Base-by-base conservation (phyloP, 1,284 basidiomycete genomes). In the Fomitopsis palustris region DNA sequence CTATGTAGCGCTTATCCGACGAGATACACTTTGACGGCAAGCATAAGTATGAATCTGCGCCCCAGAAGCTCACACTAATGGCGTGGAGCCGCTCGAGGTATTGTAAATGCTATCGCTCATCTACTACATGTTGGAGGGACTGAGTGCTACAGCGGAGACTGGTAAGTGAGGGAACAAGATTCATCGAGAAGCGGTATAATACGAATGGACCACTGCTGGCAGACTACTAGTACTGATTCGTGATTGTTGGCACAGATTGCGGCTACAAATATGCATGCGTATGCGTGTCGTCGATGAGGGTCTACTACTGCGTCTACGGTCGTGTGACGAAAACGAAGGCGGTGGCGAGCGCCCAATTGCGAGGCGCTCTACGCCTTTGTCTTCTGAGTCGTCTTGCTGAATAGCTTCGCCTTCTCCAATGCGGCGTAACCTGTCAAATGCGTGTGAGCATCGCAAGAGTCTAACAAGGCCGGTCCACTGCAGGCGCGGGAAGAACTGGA, bases 401-500 rank as follows among this genome's bases (percentile, higher is more conserved):
- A 92, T 66, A 96, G 80, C 75, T 93, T 93, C 53, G 95, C 94
- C 78, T 95, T 95, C 75, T 95, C 94, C 68, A 96, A 89, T 55
- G 93, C 84, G 41, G 81, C 81, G 65, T 81, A 76, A 81, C 87
- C 87, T 88, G 65, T 58, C 45, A 39, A 73, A 62, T 21, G 33
- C 25, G 25, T 47, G 45, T 47, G 25, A 47, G 25, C 10, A 23
- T 17, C 45, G 25, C 17, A 47, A 29, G n/a, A n/a, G 17, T 17
- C 7, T n/a, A 47, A 47, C 45, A 14, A 29, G 21, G 6, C 25
- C 25, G 14, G 12, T 14, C 8, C 45, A 12, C 23, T 16, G 45
- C 45, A 17, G 25, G 17, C 64, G 43, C 5, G 31, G 16, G n/a
- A 27, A 19, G 59, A 25, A 14, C 4, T 21, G 17, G 38, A 47